These are phyloP conservation scores for Aristolochia fimbriata DNA, from an alignment of 164 flowering plant species.

Conservation along the genomic window DNA sequence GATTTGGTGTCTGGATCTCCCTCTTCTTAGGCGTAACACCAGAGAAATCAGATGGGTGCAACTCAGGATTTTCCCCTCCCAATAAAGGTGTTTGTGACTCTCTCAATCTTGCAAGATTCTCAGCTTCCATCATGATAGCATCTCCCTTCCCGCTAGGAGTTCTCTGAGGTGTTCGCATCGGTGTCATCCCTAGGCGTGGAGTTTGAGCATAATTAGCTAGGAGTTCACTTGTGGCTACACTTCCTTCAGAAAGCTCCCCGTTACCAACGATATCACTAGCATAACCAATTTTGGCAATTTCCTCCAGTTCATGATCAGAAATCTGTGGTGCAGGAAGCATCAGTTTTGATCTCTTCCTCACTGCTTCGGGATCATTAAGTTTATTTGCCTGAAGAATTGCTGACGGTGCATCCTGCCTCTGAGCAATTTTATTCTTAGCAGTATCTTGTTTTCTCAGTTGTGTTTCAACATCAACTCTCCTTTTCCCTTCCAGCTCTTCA, in stretches of 20 bases:
- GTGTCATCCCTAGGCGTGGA: constrained; percentile 79
- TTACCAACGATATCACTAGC: constrained; percentile 75
- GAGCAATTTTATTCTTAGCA: constrained; percentile 84
- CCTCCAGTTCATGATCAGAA: constrained; percentile 90
- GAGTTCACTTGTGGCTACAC: constrained; percentile 89
- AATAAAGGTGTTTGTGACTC: constrained; percentile 93
- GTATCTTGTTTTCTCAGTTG: constrained; percentile 77
- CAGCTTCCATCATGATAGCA: constrained; percentile 99
- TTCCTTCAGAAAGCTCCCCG: constrained; percentile 75
- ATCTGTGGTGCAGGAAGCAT: constrained; percentile 98
- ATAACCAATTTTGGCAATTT: constrained; percentile 91
- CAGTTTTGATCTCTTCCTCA: constrained; percentile 81
- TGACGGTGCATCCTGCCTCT: constrained; percentile 92
- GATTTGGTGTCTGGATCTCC: constrained; percentile 89
- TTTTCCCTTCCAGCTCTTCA: constrained; percentile 94
- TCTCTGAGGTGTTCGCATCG: constrained; percentile 84
- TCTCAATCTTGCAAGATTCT: constrained; percentile 82
- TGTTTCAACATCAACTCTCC: constrained; percentile 83
- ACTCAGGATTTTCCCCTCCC: constrained; percentile 94
- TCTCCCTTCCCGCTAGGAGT: constrained; percentile 94
- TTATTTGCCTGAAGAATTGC: constrained; percentile 83
- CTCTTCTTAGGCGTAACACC: constrained; percentile 94
- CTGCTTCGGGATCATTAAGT: constrained; percentile 89
- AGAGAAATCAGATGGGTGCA: constrained; percentile 97
- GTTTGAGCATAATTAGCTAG: constrained; percentile 81